Evolutionary conservation across 805 yeast species (phyloP), one percentile per base, ranked within the genome.

Genomic region (Candida suzukii): DNA sequence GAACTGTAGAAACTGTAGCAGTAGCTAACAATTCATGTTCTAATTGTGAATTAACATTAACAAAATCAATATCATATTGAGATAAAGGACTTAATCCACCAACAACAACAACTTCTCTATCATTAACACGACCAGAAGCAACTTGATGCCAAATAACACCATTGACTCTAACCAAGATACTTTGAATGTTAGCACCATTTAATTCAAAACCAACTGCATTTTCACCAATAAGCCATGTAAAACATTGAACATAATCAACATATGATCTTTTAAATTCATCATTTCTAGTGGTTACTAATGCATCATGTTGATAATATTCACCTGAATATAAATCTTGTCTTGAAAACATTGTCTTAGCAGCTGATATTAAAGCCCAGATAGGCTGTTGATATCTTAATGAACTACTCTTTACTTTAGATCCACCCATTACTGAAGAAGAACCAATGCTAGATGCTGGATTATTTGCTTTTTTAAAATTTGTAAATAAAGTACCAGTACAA

Each of bases 101-200:
- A 16, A 82, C 76, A 1, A 78, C 70, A n/a, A 78, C 68, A 39
- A 71, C 62, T 40, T 73, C 75, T 35, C 73, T 73, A 26, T 70
- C 70, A 19, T 63, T 63, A 16, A 65, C 54, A 14, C 67, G 64
- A 37, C 78, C 78, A 30, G 74, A 67, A 0, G 78, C 68, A 2
- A 78, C 76, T 52, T 80, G 86, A 21, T 78, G 73, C 88, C 88
- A 82, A 13, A 74, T 68, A 19, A 81, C 71, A 19, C 86, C 87
- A 50, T 82, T 81, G 4, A 82, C 86, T 41, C 67, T 60, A 12
- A 70, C 70, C 36, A 66, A 61, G 6, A 72, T 54, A 41, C 61
- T 70, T 38, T 69, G 68, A 41, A 67, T 63, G 35, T 58, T 55
- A 17, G 68, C 67, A 39, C 74, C 68, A 38, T 69, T 65, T 27